Conservation (phyloP, 2,329 filamentous ascomycete species). For the Hypoxylon sp. region DNA sequence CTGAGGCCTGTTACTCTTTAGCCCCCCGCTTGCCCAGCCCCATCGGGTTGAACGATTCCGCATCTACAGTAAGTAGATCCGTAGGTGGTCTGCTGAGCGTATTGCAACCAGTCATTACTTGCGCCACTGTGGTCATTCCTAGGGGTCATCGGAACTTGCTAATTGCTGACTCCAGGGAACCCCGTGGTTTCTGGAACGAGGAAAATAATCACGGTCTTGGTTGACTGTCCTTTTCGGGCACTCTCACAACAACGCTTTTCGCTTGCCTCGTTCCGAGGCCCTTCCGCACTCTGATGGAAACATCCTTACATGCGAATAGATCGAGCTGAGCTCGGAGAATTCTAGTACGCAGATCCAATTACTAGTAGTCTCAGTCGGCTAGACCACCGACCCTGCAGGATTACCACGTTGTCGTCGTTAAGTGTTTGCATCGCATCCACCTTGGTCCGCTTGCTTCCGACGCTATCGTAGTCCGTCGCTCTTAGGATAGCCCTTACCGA, state of each 20-base stretch:
- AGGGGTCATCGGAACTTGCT: constrained; percentile 14
- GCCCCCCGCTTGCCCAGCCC: constrained; percentile 30
- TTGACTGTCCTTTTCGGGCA: constrained; percentile 9
- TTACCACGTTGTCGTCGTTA: constrained; percentile 14
- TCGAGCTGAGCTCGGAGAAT: constrained; percentile 36
- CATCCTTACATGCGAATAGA: constrained; percentile 22
- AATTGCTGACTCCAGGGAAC: constrained; percentile 13
- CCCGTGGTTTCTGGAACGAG: constrained; percentile 7
- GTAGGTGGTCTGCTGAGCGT: constrained; percentile 1
- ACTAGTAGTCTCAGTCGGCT: constrained; percentile 5
- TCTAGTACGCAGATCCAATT: constrained; percentile 14
- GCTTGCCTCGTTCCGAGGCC: constrained; percentile 33
- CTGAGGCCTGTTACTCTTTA: constrained; percentile 13
- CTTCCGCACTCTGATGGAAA: constrained; percentile 29
- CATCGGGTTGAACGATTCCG: constrained; percentile 28
- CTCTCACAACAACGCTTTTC: constrained; percentile 19
- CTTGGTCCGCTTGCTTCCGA: constrained; percentile 31
- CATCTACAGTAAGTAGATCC: constrained; percentile 23
- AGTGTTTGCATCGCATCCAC: constrained; percentile 23
- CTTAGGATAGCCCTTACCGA: constrained; percentile 36
- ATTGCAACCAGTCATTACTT: constrained; percentile 26
- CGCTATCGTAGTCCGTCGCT: constrained; percentile 22
- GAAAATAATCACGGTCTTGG: constrained; percentile 5
- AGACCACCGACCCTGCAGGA: constrained; percentile 14
- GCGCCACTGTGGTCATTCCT: constrained; percentile 18